Evolutionary conservation across 2,329 filamentous ascomycete genomes (phyloP).

Genomic region (Meredithiella fracta): DNA sequence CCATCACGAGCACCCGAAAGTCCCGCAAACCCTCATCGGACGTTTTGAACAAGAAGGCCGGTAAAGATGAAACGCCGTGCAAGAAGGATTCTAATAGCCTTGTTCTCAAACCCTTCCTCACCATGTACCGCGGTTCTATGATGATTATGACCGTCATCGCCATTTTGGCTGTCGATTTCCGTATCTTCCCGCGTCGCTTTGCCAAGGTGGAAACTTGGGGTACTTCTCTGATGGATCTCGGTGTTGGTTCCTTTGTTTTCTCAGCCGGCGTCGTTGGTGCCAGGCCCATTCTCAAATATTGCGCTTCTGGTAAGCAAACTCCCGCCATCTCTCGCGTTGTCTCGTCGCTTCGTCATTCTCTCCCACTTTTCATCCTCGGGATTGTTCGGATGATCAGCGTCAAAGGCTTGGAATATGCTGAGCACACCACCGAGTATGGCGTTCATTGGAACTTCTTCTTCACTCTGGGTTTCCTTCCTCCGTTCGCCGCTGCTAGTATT

Average conservation of each 20-base stretch:
- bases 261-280: constrained; percentile 83
- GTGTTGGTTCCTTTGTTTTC: constrained; percentile 95
- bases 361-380: constrained; percentile 69
- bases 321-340: constrained; percentile 42
- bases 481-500: constrained; percentile 74
- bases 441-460: constrained; percentile 99
- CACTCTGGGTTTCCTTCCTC: constrained; percentile 73
- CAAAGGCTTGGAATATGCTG: constrained; percentile 88
- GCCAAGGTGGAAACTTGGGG: constrained; percentile 99
- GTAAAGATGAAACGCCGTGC: constrained; percentile 1
- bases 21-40: constrained; percentile 12
- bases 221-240: constrained; percentile 96
- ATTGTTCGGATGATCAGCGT: constrained; percentile 70
- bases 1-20: constrained; percentile 20
- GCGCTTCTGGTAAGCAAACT: constrained; percentile 31
- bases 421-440: constrained; percentile 93
- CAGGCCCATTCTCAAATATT: constrained; percentile 58
- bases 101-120: constrained; percentile 81
- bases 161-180: constrained; percentile 94
- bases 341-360: constrained; percentile 57
- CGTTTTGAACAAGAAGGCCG: constrained; percentile 30
- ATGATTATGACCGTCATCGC: constrained; percentile 76
- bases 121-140: constrained; percentile 80
- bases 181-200: constrained; percentile 79
- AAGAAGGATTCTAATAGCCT: constrained; percentile 27